Evolutionary conservation across 1,139 yeast species (phyloP), one percentile per base, ranked within the genome.

Genomic region (Yamadazyma aaseri): DNA sequence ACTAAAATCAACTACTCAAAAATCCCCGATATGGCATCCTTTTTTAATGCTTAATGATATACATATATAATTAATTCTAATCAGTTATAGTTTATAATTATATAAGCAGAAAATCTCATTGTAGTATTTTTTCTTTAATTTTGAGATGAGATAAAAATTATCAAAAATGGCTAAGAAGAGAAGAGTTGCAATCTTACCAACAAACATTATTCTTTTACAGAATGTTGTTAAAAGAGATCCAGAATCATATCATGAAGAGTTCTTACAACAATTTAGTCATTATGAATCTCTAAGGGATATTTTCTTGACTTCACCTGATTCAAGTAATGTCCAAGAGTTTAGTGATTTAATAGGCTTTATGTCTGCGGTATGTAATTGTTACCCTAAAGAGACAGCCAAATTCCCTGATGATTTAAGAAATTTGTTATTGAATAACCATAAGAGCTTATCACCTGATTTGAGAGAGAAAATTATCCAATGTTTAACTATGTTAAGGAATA

Each of bases 141-240:
- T 30, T 34, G 37, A 30, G 37, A 34, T 34, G 36, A 33, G 36
- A 29, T 29, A 26, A 24, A 25, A 28, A 25, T 26, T 35, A 28
- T 26, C 26, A 10, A 55, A 27, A 33, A 90, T 89, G 97, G 95
- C 76, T 27, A 86, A 83, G 63, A 76, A 81, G 58, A 82, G 87
- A 65, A 84, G 96, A 73, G 94, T 96, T 26, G 96, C 96, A 33
- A 72, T 87, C 36, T 68, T 90, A 55, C 97, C 97, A 13, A 86
- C 90, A 17, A 92, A 92, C 61, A 86, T 92, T 53, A 90, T 95
- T 32, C 65, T 90, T 42, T 66, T 92, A 44, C 98, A 94, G 63
- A 92, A 94, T 56, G 74, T 92, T 40, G 95, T 92, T 9, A 82
- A 90, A 53, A 73, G 97, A 49, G 98, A 92, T 55, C 97, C 98